Percentiles rank a stretch among this genome's conserved stretches.
These are phyloP conservation scores for Aplosporella prunicola DNA, from an alignment of 2,329 filamentous ascomycete species.

Conservation along the genomic window DNA sequence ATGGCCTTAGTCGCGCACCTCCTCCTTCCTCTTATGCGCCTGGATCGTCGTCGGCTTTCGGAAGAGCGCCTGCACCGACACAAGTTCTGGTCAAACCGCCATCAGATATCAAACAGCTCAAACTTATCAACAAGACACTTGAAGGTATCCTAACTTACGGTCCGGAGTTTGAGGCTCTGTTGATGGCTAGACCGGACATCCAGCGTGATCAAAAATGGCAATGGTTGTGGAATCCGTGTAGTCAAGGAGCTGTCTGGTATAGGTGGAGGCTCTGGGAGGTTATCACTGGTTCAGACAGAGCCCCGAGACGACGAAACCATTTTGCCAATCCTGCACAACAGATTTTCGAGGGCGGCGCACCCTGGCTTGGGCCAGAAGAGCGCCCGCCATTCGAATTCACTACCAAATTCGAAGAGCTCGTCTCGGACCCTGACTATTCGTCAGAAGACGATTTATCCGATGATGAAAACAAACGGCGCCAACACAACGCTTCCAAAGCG, in stretches of 20 bases:
- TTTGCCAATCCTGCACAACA: neutral
- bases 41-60: slow-evolving; percentile 19
- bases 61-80: slow-evolving; percentile 38
- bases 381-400: slow-evolving; percentile 72
- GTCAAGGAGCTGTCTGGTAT: slow-evolving; percentile 76
- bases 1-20: too few species aligned
- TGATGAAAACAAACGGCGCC: slow-evolving; percentile 37
- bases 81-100: slow-evolving; percentile 62
- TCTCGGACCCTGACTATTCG: slow-evolving; percentile 77
- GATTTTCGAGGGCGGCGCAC: slow-evolving; percentile 61
- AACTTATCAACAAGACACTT: slow-evolving; percentile 78
- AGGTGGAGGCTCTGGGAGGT: slow-evolving; percentile 86
- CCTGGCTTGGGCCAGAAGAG: slow-evolving; percentile 68
- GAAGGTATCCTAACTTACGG: slow-evolving; percentile 73
- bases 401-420: slow-evolving; percentile 66
- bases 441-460: slow-evolving; percentile 73
- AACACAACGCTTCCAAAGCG: slow-evolving; percentile 37
- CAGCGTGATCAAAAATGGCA: slow-evolving; percentile 84
- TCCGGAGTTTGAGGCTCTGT: slow-evolving; percentile 77
- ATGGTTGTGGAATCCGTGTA: slow-evolving; percentile 84
- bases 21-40: slow-evolving; percentile 58
- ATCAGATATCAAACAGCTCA: slow-evolving; percentile 65
- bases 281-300: slow-evolving; percentile 50
- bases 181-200: slow-evolving; percentile 80
- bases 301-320: neutral